Conservation (phyloP, 2,329 filamentous ascomycete genomes). For the Penicillium verrucosum region DNA sequence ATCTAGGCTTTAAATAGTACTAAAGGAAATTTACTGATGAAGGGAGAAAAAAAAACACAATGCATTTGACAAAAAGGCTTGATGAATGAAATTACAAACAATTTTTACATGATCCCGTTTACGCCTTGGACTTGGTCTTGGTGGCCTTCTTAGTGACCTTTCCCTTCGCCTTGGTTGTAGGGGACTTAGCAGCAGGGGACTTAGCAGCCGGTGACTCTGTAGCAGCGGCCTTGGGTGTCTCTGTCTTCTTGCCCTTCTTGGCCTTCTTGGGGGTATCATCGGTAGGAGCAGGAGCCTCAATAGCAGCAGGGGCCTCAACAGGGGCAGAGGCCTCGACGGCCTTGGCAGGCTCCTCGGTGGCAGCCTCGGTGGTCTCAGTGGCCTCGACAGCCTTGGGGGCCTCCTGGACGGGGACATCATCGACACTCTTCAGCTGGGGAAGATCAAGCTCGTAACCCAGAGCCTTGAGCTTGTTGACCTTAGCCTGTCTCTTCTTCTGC, state of each 20-base stretch:
- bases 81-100: slow-evolving; percentile 18
- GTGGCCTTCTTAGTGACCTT: slow-evolving; percentile 29
- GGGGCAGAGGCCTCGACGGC: slow-evolving; percentile 9
- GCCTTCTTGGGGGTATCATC: slow-evolving; percentile 35
- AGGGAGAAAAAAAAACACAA: slow-evolving; percentile 2
- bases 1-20: neutral
- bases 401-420: slow-evolving; percentile 49
- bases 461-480: slow-evolving; percentile 71
- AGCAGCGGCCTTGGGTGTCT: slow-evolving; percentile 23
- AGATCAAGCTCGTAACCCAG: slow-evolving; percentile 80
- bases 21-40: neutral
- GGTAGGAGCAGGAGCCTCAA: slow-evolving; percentile 29
- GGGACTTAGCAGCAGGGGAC: slow-evolving; percentile 13
- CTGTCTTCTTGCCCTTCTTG: slow-evolving; percentile 35
- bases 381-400: slow-evolving; percentile 33
- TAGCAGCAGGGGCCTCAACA: neutral
- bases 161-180: slow-evolving; percentile 23
- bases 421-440: slow-evolving; percentile 66
- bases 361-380: slow-evolving; percentile 15
- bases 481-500: slow-evolving; percentile 64
- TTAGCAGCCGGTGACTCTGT: slow-evolving; percentile 26
- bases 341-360: slow-evolving; percentile 23
- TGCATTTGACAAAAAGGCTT: slow-evolving; percentile 21
- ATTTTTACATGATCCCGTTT: slow-evolving; percentile 23
- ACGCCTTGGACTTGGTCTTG: slow-evolving; percentile 33